These are phyloP conservation scores for Arthrobotrys musiformis DNA, from an alignment of 2,329 filamentous ascomycete species.

Conservation along the genomic window DNA sequence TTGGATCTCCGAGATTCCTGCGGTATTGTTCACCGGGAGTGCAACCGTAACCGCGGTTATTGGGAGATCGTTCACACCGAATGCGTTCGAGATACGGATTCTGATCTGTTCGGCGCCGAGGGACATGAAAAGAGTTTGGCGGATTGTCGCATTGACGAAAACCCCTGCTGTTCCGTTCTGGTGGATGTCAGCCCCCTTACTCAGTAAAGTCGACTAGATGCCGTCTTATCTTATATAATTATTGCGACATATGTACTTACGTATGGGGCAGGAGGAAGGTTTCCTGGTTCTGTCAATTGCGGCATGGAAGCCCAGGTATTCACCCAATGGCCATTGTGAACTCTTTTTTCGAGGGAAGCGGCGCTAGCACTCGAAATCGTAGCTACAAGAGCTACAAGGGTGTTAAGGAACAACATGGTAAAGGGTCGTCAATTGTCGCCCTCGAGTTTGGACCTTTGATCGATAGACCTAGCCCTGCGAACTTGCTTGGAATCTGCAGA, in stretches of 20 bases:
- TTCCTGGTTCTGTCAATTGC: slow-evolving; percentile 72
- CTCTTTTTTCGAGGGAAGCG: slow-evolving; percentile 35
- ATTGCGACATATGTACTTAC: too few relatives aligned
- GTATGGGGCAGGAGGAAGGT: slow-evolving; percentile 72
- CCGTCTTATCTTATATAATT: not conserved
- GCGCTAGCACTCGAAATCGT: slow-evolving; percentile 22
- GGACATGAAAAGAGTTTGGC: slow-evolving; percentile 73
- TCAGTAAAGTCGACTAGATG: not conserved
- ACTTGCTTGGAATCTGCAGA: not conserved
- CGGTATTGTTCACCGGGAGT: slow-evolving; percentile 67
- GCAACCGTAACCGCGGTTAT: slow-evolving; percentile 72
- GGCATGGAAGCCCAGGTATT: slow-evolving; percentile 75
- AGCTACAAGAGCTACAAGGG: slow-evolving; percentile 37
- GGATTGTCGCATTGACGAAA: slow-evolving; percentile 70
- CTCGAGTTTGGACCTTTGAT: not conserved
- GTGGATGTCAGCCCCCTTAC: not conserved
- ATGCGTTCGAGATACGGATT: slow-evolving; percentile 73
- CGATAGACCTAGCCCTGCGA: not conserved
- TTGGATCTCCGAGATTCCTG: slow-evolving; percentile 69
- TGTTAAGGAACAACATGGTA: slow-evolving; percentile 31
- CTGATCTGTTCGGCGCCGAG: slow-evolving; percentile 70
- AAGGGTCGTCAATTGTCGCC: slow-evolving; percentile 8
- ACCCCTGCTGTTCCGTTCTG: slow-evolving; percentile 66
- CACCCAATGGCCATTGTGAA: slow-evolving; percentile 67
- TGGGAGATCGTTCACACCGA: slow-evolving; percentile 71